Evolutionary conservation across 768 basidiomycete genomes (phyloP), one percentile per base, ranked within the genome.

Genomic region (Termitomyces sp.): DNA sequence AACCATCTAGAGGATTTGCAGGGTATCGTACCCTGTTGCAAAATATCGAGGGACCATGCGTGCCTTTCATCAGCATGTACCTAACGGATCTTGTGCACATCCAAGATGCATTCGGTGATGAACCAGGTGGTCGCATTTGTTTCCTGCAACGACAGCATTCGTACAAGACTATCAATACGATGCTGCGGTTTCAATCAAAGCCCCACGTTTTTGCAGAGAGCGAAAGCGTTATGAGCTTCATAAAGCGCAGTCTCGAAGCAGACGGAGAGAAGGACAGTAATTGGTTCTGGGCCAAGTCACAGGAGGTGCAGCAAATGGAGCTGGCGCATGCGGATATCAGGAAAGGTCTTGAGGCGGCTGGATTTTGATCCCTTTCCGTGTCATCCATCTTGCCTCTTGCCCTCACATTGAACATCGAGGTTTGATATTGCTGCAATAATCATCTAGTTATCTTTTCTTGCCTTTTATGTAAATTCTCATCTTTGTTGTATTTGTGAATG

Each of bases 51-150:
- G 77, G 78, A 3, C 77, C 86, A 4, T 87, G 84, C 60, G 77
- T 89, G n/a, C 88, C 87, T 1, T 85, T 85, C 64, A 74, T 89
- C 51, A 75, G 76, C 41, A 81, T 80, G 76, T 86, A 78, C 68
- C 71, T 89, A 39, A 77, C 80, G 20, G 84, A 83, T 59, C 72
- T 89, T 60, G 71, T 77, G 45, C 83, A 80, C 60, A 76, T 80
- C 56, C 69, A 77, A 56, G 80, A 83, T 57, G 76, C 79, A 60
- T 80, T 71, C 66, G 59, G 65, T 33, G 79, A 82, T 61, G 71
- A 70, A 25, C 15, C 47, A 6, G 64, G 65, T 13, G 67, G 63
- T 3, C 60, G 67, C 23, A 76, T 86, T 50, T 79, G 76, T 64
- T 84, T 85, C 56, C 61, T 74, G 41, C 79, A 83, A 64, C 75